Evolutionary conservation across 345 rosid species (phyloP), one percentile per base, ranked within the genome.

Genomic region (Eucalyptus sp.): DNA sequence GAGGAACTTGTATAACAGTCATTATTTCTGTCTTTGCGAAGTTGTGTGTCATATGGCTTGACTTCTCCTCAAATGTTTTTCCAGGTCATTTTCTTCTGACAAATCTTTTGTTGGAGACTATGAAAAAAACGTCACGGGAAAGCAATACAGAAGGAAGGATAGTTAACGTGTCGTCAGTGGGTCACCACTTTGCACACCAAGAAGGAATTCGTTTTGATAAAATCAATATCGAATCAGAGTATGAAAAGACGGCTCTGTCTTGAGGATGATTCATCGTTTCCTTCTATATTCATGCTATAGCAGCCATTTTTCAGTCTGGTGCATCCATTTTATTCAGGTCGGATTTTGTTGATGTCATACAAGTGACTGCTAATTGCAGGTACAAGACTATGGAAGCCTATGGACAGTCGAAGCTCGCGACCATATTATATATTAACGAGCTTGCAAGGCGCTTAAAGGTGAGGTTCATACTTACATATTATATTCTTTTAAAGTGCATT

Each of bases 51-150:
- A 9, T 54, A 60, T 6, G 15, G 68, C 33, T 52, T 56, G 22
- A 33, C 31, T 10, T 56, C 88, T 37, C 37, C 66, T 31, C 10
- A 86, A 58, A 20, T 15, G 27, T 18, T 91, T 44, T 89, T 90
- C 89, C 92, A 91, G 94, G 95, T 17, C 95, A 93, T 90, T 94
- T 94, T 91, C 94, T 94, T 88, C 87, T 94, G 87, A 92, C 93
- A 27, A 90, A 92, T 66, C 95, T 93, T 50, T 85, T 92, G 88
- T 49, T 92, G 83, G 96, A 94, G 56, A 92, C 91, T 48, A 92
- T 93, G 94, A 94, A 93, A 83, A 90, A 80, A n/a, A 92, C 96
- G 37, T 91, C 94, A 13, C 66, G 29, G 87, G 89, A 90, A 87
- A 93, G 90, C 85, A 83, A 87, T 41, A 90, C 43, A 60, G 94